Percentiles rank a stretch among this genome's conserved stretches.
Conservation (phyloP, 2,329 filamentous ascomycete species). For the Parasarocladium wereldwijsianum region DNA sequence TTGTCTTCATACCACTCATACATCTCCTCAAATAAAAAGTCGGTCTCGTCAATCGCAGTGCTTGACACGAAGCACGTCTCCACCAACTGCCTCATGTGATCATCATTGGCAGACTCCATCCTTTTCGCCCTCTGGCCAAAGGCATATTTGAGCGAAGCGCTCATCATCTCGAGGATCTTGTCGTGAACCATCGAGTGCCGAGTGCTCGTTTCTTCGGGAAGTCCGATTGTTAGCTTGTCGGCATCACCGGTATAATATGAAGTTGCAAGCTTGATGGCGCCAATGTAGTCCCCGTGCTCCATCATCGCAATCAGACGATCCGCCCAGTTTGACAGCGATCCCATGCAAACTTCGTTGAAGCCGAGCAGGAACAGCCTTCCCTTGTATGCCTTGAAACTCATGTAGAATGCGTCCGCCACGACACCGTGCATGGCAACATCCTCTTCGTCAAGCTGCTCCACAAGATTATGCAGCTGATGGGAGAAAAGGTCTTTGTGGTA, state of each 20-base stretch:
- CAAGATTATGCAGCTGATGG: constrained; percentile 64
- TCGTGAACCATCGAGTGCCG: constrained; percentile 75
- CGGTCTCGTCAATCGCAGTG: constrained; percentile 58
- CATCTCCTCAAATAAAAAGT: constrained; percentile 82
- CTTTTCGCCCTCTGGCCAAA: constrained; percentile 52
- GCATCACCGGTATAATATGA: constrained; percentile 82
- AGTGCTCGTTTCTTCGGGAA: constrained; percentile 67
- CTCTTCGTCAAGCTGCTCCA: constrained; percentile 79
- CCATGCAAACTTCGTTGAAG: constrained; percentile 86
- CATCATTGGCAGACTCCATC: constrained; percentile 28
- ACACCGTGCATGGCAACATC: constrained; percentile 88
- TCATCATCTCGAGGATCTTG: constrained; percentile 85
- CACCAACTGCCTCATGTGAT: constrained; percentile 61
- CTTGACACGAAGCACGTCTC: constrained; percentile 76
- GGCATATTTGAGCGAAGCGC: constrained; percentile 77
- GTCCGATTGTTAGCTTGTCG: constrained; percentile 86
- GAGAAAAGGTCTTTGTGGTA: constrained; percentile 89
- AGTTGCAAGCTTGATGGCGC: constrained; percentile 77
- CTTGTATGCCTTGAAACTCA: constrained; percentile 95
- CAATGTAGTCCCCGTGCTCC: constrained; percentile 93
- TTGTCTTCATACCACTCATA: constrained; percentile 82
- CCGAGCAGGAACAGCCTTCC: constrained; percentile 82
- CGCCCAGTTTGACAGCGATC: constrained; percentile 91
- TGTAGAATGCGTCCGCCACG: constrained; percentile 92
- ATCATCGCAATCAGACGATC: constrained; percentile 86